Conservation (phyloP, 2,329 filamentous ascomycete species). For the Calonectria naviculata region DNA sequence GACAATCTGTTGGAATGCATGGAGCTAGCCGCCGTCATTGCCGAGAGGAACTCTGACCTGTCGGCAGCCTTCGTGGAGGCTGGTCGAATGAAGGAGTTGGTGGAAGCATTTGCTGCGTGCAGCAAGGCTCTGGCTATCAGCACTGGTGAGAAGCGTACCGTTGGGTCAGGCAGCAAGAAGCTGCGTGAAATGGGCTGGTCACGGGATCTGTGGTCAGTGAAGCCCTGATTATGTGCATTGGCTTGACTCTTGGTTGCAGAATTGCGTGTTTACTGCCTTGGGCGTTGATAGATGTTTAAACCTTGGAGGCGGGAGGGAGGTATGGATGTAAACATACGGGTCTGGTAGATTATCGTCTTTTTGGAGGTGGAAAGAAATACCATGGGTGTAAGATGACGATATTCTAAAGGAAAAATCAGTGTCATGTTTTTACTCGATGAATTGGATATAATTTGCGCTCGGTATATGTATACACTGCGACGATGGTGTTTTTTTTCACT, state of each 20-base stretch:
- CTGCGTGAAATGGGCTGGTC: slow-evolving; percentile 72
- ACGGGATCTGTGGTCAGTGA: slow-evolving; percentile 71
- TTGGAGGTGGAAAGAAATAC: background rate
- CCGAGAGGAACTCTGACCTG: slow-evolving; percentile 76
- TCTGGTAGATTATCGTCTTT: slow-evolving; percentile 10
- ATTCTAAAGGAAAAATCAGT: background rate
- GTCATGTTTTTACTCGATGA: background rate
- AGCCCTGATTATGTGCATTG: slow-evolving; percentile 29
- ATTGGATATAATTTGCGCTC: background rate
- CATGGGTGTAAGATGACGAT: background rate
- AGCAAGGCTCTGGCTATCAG: slow-evolving; percentile 76
- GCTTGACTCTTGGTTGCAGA: background rate
- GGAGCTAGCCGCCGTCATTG: slow-evolving; percentile 83
- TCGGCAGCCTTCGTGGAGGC: slow-evolving; percentile 72
- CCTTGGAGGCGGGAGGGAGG: background rate
- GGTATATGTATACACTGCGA: no score
- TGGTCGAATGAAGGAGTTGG: slow-evolving; percentile 78
- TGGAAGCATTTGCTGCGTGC: slow-evolving; percentile 80
- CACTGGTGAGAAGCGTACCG: slow-evolving; percentile 64
- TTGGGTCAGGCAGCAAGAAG: slow-evolving; percentile 66
- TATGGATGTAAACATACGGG: slow-evolving; percentile 26
- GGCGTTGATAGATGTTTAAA: slow-evolving; percentile 24
- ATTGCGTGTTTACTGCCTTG: slow-evolving; percentile 8
- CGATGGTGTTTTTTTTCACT: no score
- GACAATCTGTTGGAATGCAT: slow-evolving; percentile 86